phyloP scores from a whole-genome alignment of 257 asterid genomes.

The Solanum peruvianum region DNA sequence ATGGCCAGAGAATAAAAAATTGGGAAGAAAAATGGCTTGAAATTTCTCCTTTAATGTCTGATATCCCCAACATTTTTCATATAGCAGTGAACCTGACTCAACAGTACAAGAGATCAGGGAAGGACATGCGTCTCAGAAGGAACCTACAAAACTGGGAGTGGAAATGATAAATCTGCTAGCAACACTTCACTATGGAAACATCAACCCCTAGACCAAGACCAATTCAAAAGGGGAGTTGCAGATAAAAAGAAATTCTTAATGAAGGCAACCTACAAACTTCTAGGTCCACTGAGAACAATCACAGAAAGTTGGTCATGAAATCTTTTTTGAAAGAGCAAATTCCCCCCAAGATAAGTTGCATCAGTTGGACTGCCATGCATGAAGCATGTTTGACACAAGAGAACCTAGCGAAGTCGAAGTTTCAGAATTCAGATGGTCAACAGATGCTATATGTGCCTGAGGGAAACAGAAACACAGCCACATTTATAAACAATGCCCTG shows the following conservation, averaged over 20 bases:
- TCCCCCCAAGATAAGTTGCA: not conserved
- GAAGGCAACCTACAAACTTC: not conserved
- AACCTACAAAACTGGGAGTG: not conserved
- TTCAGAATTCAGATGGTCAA: not conserved
- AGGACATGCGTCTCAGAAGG: not conserved
- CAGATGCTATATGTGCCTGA: not conserved
- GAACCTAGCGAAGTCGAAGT: not conserved
- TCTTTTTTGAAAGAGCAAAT: not conserved
- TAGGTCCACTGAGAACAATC: not conserved
- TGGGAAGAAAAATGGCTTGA: not conserved
- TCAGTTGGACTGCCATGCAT: not conserved
- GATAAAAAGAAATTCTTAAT: not conserved
- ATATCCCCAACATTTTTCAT: not conserved
- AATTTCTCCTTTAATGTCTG: not conserved
- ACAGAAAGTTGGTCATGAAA: not conserved
- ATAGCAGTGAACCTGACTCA: not conserved
- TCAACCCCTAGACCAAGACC: not conserved
- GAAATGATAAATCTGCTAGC: not conserved
- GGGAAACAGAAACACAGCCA: not conserved
- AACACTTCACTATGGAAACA: not conserved
- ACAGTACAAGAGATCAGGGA: not conserved
- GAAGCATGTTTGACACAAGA: not conserved
- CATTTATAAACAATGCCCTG: not conserved
- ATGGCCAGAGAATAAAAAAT: not conserved
- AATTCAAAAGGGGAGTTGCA: not conserved